Evolutionary conservation across 192 early-diverging fungal species (phyloP).

Genomic region (Kappamyces sp.): DNA sequence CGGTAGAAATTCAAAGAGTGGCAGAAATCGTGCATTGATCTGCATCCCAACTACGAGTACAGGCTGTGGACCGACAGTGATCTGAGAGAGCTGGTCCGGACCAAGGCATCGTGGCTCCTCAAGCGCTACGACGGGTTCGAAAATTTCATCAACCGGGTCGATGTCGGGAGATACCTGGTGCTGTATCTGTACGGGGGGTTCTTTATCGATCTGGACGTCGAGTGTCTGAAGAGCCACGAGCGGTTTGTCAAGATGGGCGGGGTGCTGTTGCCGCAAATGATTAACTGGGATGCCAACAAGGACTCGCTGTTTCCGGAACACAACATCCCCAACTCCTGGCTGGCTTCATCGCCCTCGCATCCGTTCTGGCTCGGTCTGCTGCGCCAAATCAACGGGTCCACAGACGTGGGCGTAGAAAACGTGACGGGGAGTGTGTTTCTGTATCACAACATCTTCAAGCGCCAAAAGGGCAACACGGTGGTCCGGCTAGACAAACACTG

Average conservation of each 20-base stretch:
- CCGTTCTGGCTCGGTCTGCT: constrained; percentile 30
- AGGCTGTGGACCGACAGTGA: constrained; percentile 30
- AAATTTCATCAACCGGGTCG: constrained; percentile 25
- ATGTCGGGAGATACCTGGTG: constrained; percentile 27
- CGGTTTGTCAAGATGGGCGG: neutral
- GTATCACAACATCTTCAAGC: too few species aligned
- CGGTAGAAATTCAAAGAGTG: constrained; percentile 22
- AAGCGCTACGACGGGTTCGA: constrained; percentile 22
- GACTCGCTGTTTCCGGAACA: constrained; percentile 1
- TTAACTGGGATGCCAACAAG: too few species aligned
- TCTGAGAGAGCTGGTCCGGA: constrained; percentile 17
- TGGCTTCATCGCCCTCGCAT: constrained; percentile 29
- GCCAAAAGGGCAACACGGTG: too few species aligned
- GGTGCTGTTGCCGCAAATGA: too few species aligned
- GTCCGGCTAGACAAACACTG: too few species aligned
- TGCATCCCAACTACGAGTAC: constrained; percentile 23
- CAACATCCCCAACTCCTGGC: constrained; percentile 31
- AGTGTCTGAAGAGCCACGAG: constrained; percentile 19
- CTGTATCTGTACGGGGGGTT: constrained; percentile 34
- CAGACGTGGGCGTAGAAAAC: too few species aligned
- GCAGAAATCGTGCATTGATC: constrained; percentile 19
- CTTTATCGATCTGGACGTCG: constrained; percentile 33
- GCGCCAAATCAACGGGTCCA: neutral
- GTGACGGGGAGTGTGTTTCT: too few species aligned
- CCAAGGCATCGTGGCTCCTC: constrained; percentile 32